Percentiles rank a stretch among this genome's conserved stretches.
Evolutionary conservation across 805 yeast species (phyloP).

Genomic region (Spathaspora sp.): DNA sequence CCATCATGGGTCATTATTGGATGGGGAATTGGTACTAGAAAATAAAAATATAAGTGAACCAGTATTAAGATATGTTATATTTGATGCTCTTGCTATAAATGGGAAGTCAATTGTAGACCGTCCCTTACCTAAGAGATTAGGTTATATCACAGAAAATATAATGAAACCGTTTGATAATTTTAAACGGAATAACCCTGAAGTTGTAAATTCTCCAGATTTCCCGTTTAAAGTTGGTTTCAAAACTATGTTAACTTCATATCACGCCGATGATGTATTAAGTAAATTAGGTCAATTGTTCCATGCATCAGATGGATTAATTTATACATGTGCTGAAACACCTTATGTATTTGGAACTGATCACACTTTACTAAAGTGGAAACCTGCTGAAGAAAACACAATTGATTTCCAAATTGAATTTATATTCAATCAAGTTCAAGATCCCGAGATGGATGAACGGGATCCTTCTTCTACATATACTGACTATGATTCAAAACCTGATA

Average conservation of each 20-base stretch:
- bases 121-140: constrained; percentile 76
- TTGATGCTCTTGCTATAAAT: constrained; percentile 86
- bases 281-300: constrained; percentile 74
- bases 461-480: constrained; percentile 71
- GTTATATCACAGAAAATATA: constrained; percentile 77
- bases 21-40: constrained; percentile 89
- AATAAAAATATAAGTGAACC: constrained; percentile 53
- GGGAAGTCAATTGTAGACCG: constrained; percentile 68
- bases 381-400: constrained; percentile 90
- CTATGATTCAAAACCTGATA: constrained; percentile 73
- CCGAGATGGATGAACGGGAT: constrained; percentile 61
- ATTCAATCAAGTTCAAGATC: constrained; percentile 58
- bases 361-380: constrained; percentile 91
- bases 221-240: constrained; percentile 87
- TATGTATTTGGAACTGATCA: constrained; percentile 87
- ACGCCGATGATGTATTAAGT: constrained; percentile 69
- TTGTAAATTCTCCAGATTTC: constrained; percentile 56
- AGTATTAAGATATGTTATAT: constrained; percentile 70
- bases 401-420: constrained; percentile 74
- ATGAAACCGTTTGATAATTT: constrained; percentile 78
- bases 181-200: constrained; percentile 67
- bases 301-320: constrained; percentile 89
- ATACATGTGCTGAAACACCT: constrained; percentile 87
- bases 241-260: constrained; percentile 80
- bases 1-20: constrained; percentile 86